A percentile compares a stretch with the other conserved stretches of the same genome.
Conservation (phyloP, 2,329 filamentous ascomycete species). For the Curvularia sp. region DNA sequence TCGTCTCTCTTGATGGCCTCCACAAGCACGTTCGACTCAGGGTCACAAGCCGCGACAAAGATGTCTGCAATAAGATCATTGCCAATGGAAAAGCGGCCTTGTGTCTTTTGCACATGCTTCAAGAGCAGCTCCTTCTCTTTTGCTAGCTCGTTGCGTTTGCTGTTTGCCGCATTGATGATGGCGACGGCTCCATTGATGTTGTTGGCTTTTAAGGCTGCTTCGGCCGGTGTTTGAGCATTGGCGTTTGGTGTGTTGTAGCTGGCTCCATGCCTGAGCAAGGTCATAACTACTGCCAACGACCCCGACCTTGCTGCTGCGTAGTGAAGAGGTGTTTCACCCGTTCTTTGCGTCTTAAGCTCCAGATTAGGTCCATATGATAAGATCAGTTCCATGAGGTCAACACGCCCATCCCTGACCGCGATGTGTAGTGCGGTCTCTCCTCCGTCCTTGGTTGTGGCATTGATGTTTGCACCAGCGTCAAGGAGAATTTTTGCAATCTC, state of each 20-base stretch:
- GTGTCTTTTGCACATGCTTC: constrained; percentile 39
- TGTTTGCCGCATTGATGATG: constrained; percentile 42
- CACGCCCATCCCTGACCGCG: constrained; percentile 36
- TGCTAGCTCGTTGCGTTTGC: constrained; percentile 31
- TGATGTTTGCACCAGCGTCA: constrained; percentile 38
- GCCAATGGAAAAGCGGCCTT: constrained; percentile 37
- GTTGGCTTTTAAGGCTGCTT: constrained; percentile 34
- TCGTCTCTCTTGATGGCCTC: constrained; percentile 45
- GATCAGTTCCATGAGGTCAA: constrained; percentile 38
- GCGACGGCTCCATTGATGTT: constrained; percentile 43
- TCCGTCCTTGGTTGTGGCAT: constrained; percentile 26
- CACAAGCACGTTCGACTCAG: constrained; percentile 43
- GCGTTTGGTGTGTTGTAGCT: constrained; percentile 34
- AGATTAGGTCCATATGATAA: constrained; percentile 33
- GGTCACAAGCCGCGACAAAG: constrained; percentile 43
- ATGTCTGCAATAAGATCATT: constrained; percentile 46
- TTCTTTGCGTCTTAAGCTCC: constrained; percentile 29
- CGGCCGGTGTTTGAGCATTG: constrained; percentile 36
- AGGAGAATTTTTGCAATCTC: constrained; percentile 37
- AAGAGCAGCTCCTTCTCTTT: constrained; percentile 47
- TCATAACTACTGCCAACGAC: constrained; percentile 32
- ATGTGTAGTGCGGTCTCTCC: constrained; percentile 46
- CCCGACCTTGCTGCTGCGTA: constrained; percentile 41
- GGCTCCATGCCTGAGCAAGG: constrained; percentile 39
- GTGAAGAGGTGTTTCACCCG: constrained; percentile 44